A percentile compares a stretch with the other conserved stretches of the same genome.
Evolutionary conservation across 805 yeast genomes (phyloP).

Genomic region (Zygoascus biomembranicola): DNA sequence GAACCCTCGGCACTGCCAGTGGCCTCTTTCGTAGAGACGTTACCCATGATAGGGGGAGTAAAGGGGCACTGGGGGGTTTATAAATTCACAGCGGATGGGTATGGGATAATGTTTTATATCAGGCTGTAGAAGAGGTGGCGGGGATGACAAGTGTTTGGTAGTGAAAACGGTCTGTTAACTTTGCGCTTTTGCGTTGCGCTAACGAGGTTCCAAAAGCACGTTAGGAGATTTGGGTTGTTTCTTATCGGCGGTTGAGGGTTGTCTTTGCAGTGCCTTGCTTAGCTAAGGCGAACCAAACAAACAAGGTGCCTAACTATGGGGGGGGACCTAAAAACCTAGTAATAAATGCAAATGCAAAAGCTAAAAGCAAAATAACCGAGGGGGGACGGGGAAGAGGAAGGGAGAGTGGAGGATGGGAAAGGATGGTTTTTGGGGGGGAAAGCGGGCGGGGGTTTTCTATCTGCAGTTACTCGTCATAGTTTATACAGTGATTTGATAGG

Average conservation of each 20-base stretch:
- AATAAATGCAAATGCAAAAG: too few species aligned
- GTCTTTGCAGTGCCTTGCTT: background rate
- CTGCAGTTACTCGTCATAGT: too few species aligned
- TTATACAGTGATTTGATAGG: too few species aligned
- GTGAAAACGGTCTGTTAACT: too few species aligned
- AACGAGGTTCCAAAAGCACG: background rate
- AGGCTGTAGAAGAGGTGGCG: too few species aligned
- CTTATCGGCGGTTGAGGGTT: background rate
- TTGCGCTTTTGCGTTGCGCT: background rate
- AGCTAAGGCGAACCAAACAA: background rate
- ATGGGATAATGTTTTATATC: too few species aligned
- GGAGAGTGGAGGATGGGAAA: background rate
- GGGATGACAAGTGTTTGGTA: too few species aligned
- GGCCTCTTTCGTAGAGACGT: slow-evolving; percentile 14
- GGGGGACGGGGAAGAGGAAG: background rate
- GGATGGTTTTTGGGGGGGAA: background rate
- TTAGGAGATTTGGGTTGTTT: background rate
- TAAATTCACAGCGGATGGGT: too few species aligned
- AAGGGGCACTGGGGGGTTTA: too few species aligned
- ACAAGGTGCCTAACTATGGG: background rate
- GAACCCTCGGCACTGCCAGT: background rate
- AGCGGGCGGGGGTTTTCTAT: too few species aligned
- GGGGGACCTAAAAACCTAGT: background rate
- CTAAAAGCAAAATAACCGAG: background rate
- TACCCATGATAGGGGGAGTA: slow-evolving; percentile 12